Base-by-base conservation (phyloP, 192 early-diverging fungal genomes). In the Coemansia sp. region DNA sequence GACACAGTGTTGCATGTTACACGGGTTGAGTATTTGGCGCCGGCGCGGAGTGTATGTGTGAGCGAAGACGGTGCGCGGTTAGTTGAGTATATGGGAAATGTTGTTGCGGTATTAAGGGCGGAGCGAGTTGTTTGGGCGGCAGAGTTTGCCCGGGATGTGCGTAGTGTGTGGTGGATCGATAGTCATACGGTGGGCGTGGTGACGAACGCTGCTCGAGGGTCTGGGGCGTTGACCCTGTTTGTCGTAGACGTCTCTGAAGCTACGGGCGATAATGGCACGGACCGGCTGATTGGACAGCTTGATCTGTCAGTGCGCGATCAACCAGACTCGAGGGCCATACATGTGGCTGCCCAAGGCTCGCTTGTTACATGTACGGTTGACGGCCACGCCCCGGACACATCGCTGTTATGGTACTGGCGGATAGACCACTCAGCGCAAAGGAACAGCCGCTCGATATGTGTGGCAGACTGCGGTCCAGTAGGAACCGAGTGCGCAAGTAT, bases 111-210 rank as follows among this genome's bases (percentile, higher is more conserved):
- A n/a, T 28, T 44, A 20, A 28, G 23, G 1, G 10, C 15, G 21
- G n/a, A 12, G 11, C 15, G 18, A 1, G 53, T 44, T 15, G 52
- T 66, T 3, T 66, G 63, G 53, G 38, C 63, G 23, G 46, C 10
- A 3, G 18, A 51, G 31, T 52, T 63, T 58, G 48, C 47, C 1
- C 46, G 65, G 4, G 64, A 71, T 34, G 59, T 66, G 2, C 42
- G 52, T n/a, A 64, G 61, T 11, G 48, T 42, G 14, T 77, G 74
- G 74, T 77, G 74, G 74, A 53, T 71, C 14, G 55, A 48, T 12
- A 12, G 17, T 9, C 24, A 17, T 14, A 11, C 54, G 7, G 40
- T 62, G 14, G 74, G 69, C 6, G 66, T 77, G 14, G 64, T 62
- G 14, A 23, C 56, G 2, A 52, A 28, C 5, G 28, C 47, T 34